Conservation (phyloP, 1,284 basidiomycete species). For the Ustilago vetiveriae region DNA sequence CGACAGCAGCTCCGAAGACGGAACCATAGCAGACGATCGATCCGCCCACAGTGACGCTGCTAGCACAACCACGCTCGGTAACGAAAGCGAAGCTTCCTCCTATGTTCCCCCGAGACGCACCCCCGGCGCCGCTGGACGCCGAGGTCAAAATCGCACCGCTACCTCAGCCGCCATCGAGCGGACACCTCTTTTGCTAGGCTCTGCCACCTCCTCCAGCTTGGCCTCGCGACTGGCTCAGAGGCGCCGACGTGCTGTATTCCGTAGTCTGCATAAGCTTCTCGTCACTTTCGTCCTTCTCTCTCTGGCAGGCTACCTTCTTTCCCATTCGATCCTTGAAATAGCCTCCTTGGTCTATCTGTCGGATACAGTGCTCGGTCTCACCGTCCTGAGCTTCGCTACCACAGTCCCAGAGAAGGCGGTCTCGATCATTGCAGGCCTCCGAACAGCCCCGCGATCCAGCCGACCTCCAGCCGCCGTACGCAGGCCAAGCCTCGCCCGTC, state of each 20-base stretch:
- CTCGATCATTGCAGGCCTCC: conserved; percentile 54
- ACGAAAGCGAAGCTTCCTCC: conserved; percentile 38
- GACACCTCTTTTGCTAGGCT: conserved; percentile 37
- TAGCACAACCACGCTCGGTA: conserved; percentile 24
- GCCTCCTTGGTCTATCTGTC: conserved; percentile 54
- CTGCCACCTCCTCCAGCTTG: conserved; percentile 31
- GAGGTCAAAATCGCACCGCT: conserved; percentile 25
- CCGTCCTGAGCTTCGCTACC: conserved; percentile 63
- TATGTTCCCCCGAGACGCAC: conserved; percentile 25
- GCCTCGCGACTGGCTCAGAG: conserved; percentile 20
- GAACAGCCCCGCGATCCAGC: conserved; percentile 4
- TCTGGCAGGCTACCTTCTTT: conserved; percentile 62
- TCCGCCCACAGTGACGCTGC: conserved; percentile 29
- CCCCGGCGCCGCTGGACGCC: conserved; percentile 17
- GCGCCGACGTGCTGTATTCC: conserved; percentile 16
- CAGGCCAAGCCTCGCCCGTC: conserved; percentile 24
- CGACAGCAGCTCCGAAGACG: not conserved
- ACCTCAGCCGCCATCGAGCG: conserved; percentile 39
- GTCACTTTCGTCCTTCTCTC: conserved; percentile 51
- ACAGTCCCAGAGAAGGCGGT: conserved; percentile 66
- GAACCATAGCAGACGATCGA: conserved; percentile 7
- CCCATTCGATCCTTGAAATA: conserved; percentile 57
- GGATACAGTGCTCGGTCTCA: conserved; percentile 59
- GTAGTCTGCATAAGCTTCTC: conserved; percentile 28
- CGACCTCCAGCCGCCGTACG: conserved; percentile 12